Conservation (phyloP, 2,329 filamentous ascomycete genomes). For the Ophiosphaerella herpotricha region DNA sequence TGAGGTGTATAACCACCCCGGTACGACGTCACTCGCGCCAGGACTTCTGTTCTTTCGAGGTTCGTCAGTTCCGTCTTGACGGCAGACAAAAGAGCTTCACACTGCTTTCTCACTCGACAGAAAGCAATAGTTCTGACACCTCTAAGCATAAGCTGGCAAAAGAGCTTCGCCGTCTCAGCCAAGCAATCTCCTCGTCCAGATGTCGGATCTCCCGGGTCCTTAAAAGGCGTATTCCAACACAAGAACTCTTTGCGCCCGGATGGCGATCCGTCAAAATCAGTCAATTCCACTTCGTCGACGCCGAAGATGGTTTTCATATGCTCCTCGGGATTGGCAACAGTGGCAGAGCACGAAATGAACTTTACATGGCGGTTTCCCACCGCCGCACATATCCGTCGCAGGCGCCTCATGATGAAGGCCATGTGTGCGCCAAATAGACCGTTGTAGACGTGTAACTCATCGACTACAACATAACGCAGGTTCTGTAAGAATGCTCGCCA, state of each 20-base stretch:
- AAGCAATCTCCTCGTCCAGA: constrained; percentile 85
- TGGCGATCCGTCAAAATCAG: constrained; percentile 91
- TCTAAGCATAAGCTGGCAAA: constrained; percentile 85
- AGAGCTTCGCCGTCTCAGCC: constrained; percentile 83
- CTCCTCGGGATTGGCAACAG: constrained; percentile 86
- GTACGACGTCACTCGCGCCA: constrained; percentile 88
- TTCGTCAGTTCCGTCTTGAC: constrained; percentile 76
- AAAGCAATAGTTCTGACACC: constrained; percentile 94
- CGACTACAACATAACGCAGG: constrained; percentile 81
- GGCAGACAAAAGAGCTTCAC: constrained; percentile 80
- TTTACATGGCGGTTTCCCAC: constrained; percentile 83
- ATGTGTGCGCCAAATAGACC: constrained; percentile 93
- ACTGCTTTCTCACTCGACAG: constrained; percentile 83
- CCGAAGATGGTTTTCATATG: constrained; percentile 97
- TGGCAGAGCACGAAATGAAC: constrained; percentile 96
- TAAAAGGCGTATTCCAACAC: constrained; percentile 97
- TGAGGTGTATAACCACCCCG: constrained; percentile 92
- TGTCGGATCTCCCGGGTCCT: constrained; percentile 82
- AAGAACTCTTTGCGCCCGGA: constrained; percentile 92
- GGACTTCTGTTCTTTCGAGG: constrained; percentile 75
- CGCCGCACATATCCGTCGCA: constrained; percentile 86
- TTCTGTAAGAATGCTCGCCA: constrained; percentile 92
- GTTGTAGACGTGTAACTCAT: constrained; percentile 94
- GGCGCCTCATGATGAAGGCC: constrained; percentile 88
- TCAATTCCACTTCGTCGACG: constrained; percentile 75